Evolutionary conservation across 1,139 yeast genomes (phyloP).

Genomic region (Saccharomyces hybrid): DNA sequence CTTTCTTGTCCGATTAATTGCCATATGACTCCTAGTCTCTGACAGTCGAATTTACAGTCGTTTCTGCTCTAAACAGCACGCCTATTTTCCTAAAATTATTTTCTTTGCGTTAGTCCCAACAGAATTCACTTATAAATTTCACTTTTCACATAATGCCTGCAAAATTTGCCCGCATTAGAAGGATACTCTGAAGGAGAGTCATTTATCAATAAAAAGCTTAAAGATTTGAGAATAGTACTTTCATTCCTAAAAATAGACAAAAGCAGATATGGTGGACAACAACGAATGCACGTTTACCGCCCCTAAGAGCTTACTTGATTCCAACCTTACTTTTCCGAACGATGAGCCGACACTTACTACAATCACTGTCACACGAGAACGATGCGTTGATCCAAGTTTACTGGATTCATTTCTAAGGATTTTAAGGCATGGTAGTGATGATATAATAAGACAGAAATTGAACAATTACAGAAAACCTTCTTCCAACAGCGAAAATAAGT

Average conservation of each 20-base stretch:
- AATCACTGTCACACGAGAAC: slow-evolving; percentile 25
- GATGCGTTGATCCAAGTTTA: slow-evolving; percentile 37
- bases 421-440: slow-evolving; percentile 41
- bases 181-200: too few species aligned
- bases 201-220: too few species aligned
- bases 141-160: too few species aligned
- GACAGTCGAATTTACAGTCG: too few species aligned
- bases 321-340: slow-evolving; percentile 10
- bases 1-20: too few species aligned
- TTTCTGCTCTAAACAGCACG: too few species aligned
- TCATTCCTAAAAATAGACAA: background rate
- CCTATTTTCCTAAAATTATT: too few species aligned
- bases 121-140: too few species aligned
- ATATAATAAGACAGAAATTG: slow-evolving; percentile 36
- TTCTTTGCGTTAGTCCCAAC: too few species aligned
- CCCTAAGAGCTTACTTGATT: background rate
- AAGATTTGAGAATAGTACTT: background rate
- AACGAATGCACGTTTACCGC: background rate
- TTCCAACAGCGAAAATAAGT: slow-evolving; percentile 12
- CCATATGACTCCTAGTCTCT: background rate
- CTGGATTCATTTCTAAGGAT: slow-evolving; percentile 37
- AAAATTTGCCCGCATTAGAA: too few species aligned
- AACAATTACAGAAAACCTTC: slow-evolving; percentile 27
- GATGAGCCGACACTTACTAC: slow-evolving; percentile 15
- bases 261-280: background rate